Percentiles rank a stretch among this genome's conserved stretches.
Evolutionary conservation across 129 eudicot species (phyloP).

Genomic region (Centrapalus pauciflorus): DNA sequence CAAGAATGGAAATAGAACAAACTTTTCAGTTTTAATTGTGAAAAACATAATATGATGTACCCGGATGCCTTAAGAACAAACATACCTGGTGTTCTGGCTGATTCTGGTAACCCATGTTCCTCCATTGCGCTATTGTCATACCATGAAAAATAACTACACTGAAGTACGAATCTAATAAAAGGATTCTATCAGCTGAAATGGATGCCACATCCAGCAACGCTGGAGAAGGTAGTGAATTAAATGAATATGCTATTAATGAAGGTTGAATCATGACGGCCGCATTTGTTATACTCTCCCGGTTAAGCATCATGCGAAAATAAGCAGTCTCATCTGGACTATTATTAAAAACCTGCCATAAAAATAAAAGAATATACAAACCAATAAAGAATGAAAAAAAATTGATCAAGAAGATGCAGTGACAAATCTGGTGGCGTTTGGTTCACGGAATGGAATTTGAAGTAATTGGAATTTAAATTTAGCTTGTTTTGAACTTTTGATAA

Average conservation of each 20-base stretch:
- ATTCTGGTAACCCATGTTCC: slow-evolving; percentile 92
- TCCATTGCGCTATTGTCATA: slow-evolving; percentile 95
- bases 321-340: slow-evolving; percentile 99
- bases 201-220: slow-evolving; percentile 89
- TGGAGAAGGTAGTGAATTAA: slow-evolving; percentile 81
- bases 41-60: too few relatives aligned
- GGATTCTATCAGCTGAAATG: slow-evolving; percentile 85
- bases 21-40: too few relatives aligned
- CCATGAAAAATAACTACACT: slow-evolving; percentile 98
- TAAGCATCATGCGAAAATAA: slow-evolving; percentile 87
- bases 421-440: too few relatives aligned
- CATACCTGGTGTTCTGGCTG: slow-evolving; percentile 88
- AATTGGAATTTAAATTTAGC: background rate
- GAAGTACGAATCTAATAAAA: slow-evolving; percentile 83
- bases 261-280: slow-evolving; percentile 97
- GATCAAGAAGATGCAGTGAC: slow-evolving; percentile 11
- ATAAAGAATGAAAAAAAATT: background rate
- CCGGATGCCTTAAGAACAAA: background rate
- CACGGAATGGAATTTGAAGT: background rate
- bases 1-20: background rate
- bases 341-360: slow-evolving; percentile 64
- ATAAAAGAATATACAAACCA: background rate
- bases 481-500: too few relatives aligned
- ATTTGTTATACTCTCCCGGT: slow-evolving; percentile 82
- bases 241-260: slow-evolving; percentile 81